Evolutionary conservation across 768 basidiomycete species (phyloP), one percentile per base, ranked within the genome.

Genomic region (Mycena galopus): DNA sequence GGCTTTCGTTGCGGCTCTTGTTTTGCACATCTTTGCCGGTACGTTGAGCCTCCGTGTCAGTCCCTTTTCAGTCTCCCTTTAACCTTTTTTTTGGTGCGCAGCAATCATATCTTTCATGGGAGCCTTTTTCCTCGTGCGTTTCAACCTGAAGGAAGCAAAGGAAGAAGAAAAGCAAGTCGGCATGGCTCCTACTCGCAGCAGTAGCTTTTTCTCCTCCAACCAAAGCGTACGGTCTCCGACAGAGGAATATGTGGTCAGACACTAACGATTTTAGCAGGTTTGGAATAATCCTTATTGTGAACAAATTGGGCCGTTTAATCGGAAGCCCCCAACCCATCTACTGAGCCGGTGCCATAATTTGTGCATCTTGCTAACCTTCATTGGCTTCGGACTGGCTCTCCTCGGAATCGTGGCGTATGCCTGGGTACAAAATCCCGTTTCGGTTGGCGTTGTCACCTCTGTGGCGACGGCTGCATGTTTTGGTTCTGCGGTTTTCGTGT

Each of bases 21-120:
- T 91, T 9, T 69, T 91, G 47, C 90, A 91, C 65, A 81, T 85
- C 14, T 87, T 83, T 75, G 87, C 89, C 14, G 84, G 90, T 88
- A 73, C 0, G 82, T 78, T 27, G 12, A 25, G 23, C 19, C 57
- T 19, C 29, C 30, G 39, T 14, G 16, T 27, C 23, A 50, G 25
- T 47, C 30, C 21, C 19, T 37, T 10, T 17, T 35, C 37, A 10
- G 39, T 39, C 35, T 37, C 39, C 39, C 39, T 39, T 16, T 35
- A 56, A 25, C 21, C 1, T 57, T 10, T 23, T 30, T 29, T 27
- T 30, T 27, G 14, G 27, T 30, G n/a, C n/a, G n/a, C 70, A 77
- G 84, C 81, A 11, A 80, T 79, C 19, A 77, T 81, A 42, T 81
- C 90, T 2, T 91, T 91, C 79, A 76, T 88, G 60, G 89, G 84